Percentiles rank a stretch among this genome's conserved stretches.
These are phyloP conservation scores for Phytophthora megakarya DNA, from an alignment of 352 stramenopile genomes.

Conservation along the genomic window DNA sequence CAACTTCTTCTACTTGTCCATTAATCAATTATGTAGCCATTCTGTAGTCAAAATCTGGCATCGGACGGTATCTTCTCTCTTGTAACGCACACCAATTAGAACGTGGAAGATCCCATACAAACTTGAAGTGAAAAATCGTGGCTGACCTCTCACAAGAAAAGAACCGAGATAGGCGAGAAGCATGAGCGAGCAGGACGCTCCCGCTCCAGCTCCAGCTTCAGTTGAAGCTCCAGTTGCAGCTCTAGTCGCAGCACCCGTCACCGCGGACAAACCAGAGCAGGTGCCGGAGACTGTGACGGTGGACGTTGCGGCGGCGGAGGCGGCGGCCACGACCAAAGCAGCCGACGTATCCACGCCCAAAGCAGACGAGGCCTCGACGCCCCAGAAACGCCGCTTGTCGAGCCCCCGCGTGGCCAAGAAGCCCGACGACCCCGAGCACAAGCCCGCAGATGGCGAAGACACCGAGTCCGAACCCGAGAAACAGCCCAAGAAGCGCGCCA, in stretches of 20 bases:
- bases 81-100: constrained; percentile 18
- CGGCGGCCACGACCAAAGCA: constrained; percentile 19
- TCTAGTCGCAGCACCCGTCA: not conserved
- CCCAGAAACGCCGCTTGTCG: constrained; percentile 20
- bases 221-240: constrained; percentile 5
- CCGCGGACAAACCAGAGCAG: constrained; percentile 1
- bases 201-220: constrained; percentile 8
- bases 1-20: not conserved
- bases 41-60: not conserved
- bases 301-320: constrained; percentile 2
- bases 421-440: constrained; percentile 10
- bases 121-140: constrained; percentile 18
- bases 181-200: constrained; percentile 30
- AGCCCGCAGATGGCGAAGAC: constrained; percentile 35
- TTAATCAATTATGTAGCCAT: not conserved
- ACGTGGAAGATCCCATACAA: constrained; percentile 34
- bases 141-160: constrained; percentile 38
- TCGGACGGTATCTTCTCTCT: not conserved
- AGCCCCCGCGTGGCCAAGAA: constrained; percentile 22
- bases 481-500: constrained; percentile 52
- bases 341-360: constrained; percentile 20
- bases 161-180: constrained; percentile 31
- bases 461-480: constrained; percentile 62
- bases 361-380: constrained; percentile 2
- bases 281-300: constrained; percentile 13